These are phyloP conservation scores for Panellus pusillus DNA, from an alignment of 768 basidiomycete species.

Conservation along the genomic window DNA sequence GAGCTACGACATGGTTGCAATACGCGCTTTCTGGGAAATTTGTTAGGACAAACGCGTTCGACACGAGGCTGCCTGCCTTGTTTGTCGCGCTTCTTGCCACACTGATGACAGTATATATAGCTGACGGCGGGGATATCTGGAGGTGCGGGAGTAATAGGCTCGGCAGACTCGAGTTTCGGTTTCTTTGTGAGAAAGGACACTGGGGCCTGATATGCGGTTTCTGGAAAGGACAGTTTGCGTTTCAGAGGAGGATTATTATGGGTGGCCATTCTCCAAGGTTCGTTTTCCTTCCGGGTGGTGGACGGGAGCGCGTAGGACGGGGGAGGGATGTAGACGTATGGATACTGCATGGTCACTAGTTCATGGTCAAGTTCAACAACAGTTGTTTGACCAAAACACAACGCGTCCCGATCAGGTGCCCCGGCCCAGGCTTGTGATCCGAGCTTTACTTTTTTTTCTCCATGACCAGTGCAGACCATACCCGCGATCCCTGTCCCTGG, in stretches of 20 bases:
- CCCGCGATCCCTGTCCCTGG: slow-evolving; percentile 96
- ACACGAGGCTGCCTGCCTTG: slow-evolving; percentile 37
- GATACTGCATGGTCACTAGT: not conserved
- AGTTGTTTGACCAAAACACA: too few relatives aligned
- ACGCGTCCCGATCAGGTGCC: not conserved
- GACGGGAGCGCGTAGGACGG: not conserved
- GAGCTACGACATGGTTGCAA: slow-evolving; percentile 35
- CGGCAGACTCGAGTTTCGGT: slow-evolving; percentile 21
- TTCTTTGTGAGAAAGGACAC: slow-evolving; percentile 16
- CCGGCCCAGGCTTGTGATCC: not conserved
- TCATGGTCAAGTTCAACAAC: not conserved
- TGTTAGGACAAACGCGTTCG: slow-evolving; percentile 7
- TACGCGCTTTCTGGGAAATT: slow-evolving; percentile 31
- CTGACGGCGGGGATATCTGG: slow-evolving; percentile 23
- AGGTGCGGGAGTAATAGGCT: slow-evolving; percentile 16
- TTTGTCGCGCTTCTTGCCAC: slow-evolving; percentile 58
- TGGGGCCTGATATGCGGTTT: slow-evolving; percentile 26
- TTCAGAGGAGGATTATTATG: slow-evolving; percentile 40
- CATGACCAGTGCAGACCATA: slow-evolving; percentile 92
- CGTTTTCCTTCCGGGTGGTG: slow-evolving; percentile 48
- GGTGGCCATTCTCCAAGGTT: slow-evolving; percentile 30
- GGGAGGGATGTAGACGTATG: slow-evolving; percentile 12
- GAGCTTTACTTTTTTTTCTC: slow-evolving; percentile 9
- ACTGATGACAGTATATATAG: slow-evolving; percentile 70
- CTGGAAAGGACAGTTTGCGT: slow-evolving; percentile 47